These are phyloP conservation scores for Cystobasidium pallidum DNA, from an alignment of 1,284 basidiomycete genomes.

Conservation along the genomic window DNA sequence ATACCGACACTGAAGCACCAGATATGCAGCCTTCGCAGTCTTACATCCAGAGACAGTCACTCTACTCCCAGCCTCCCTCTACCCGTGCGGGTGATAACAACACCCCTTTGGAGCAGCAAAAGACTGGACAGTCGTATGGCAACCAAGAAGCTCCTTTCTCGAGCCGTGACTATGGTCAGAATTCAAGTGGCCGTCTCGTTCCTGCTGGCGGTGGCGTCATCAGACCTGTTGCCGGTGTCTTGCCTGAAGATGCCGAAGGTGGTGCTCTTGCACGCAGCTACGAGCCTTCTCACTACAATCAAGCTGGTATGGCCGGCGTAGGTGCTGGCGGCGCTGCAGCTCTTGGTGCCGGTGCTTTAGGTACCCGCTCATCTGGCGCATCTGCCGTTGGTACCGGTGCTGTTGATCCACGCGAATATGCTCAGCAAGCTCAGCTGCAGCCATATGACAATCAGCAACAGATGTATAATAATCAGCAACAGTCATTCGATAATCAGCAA, in stretches of 20 bases:
- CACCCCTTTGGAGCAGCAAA: constrained; percentile 13
- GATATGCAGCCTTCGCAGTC: constrained; percentile 35
- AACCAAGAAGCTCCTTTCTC: constrained; percentile 15
- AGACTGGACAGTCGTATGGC: constrained; percentile 15
- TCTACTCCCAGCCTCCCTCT: constrained; percentile 26
- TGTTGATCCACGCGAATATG: neutral
- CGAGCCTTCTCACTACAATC: constrained; percentile 12
- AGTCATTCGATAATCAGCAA: constrained; percentile 10
- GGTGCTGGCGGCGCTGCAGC: constrained; percentile 13
- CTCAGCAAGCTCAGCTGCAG: constrained; percentile 7
- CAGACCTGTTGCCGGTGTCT: constrained; percentile 24
- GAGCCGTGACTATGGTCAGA: constrained; percentile 6
- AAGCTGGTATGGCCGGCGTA: constrained; percentile 32
- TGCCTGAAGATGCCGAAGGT: constrained; percentile 21
- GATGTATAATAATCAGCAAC: constrained; percentile 7
- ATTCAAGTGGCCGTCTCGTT: neutral
- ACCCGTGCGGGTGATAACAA: constrained; percentile 12
- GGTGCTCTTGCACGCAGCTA: constrained; percentile 5
- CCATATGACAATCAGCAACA: constrained; percentile 22
- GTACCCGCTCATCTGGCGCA: constrained; percentile 8
- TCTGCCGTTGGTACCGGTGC: constrained; percentile 20
- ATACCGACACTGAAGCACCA: constrained; percentile 31
- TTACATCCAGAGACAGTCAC: constrained; percentile 27
- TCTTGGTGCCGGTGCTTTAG: constrained; percentile 13
- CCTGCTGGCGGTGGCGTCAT: constrained; percentile 21